phyloP scores from a whole-genome alignment of 2,329 filamentous ascomycete species.

The Fusarium abutilonis region DNA sequence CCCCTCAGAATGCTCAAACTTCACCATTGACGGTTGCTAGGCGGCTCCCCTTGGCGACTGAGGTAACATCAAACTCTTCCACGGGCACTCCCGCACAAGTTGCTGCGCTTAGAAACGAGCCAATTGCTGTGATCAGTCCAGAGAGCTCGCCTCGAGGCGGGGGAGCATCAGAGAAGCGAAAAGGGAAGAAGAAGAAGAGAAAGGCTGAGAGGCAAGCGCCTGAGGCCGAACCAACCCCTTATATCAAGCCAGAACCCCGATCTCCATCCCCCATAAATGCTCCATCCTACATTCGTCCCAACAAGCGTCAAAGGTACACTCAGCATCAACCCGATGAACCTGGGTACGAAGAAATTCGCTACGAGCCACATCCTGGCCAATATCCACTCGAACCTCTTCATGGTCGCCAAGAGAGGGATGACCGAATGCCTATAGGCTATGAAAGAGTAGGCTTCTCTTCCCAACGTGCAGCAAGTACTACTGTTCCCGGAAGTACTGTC shows the following conservation, averaged over 20 bases:
- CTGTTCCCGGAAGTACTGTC: slow-evolving; percentile 43
- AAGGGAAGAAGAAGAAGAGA: slow-evolving; percentile 62
- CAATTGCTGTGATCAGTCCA: slow-evolving; percentile 62
- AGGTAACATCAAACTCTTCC: slow-evolving; percentile 33
- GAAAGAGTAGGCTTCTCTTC: slow-evolving; percentile 39
- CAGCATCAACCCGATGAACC: slow-evolving; percentile 51
- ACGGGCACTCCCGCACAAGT: slow-evolving; percentile 61
- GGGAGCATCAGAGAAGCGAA: slow-evolving; percentile 61
- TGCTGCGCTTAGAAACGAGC: slow-evolving; percentile 64
- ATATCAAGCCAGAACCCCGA: slow-evolving; percentile 72
- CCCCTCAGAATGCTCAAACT: slow-evolving; percentile 76
- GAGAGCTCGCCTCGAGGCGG: slow-evolving; percentile 68
- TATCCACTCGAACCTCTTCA: slow-evolving; percentile 50
- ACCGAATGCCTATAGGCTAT: slow-evolving; percentile 51
- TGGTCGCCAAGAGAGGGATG: slow-evolving; percentile 45
- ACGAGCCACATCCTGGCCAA: slow-evolving; percentile 53
- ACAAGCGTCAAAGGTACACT: slow-evolving; percentile 65
- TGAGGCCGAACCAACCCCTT: slow-evolving; percentile 60
- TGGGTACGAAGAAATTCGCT: slow-evolving; percentile 53
- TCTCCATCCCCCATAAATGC: slow-evolving; percentile 69
- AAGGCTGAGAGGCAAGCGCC: slow-evolving; percentile 61
- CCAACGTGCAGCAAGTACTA: slow-evolving; percentile 41
- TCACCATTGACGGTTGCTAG: slow-evolving; percentile 64
- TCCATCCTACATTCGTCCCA: slow-evolving; percentile 62
- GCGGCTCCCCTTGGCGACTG: slow-evolving; percentile 35